Evolutionary conservation across 106 monocot species (phyloP).

Genomic region (Vanilla planifolia): DNA sequence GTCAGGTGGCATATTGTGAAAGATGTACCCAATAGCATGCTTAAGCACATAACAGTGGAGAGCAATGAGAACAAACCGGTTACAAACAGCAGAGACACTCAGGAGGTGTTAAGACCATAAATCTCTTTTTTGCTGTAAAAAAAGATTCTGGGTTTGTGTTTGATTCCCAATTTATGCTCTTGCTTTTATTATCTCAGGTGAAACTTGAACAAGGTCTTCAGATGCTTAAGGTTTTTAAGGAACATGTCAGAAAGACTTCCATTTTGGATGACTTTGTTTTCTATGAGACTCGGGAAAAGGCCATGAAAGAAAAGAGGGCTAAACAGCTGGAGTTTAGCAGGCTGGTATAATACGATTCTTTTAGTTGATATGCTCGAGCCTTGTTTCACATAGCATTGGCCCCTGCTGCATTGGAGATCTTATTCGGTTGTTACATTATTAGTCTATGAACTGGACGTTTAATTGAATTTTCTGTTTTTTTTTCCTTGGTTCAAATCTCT

Average conservation of each 20-base stretch:
- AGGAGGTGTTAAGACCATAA: conserved; percentile 37
- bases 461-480: no score
- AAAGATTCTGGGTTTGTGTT: not conserved
- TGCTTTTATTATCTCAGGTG: conserved; percentile 34
- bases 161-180: not conserved
- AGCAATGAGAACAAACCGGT: conserved; percentile 98
- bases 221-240: conserved; percentile 78
- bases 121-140: not conserved
- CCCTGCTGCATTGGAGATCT: no score
- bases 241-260: conserved; percentile 63
- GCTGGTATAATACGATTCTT: conserved; percentile 40
- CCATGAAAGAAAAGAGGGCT: conserved; percentile 59
- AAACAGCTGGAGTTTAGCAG: conserved; percentile 69
- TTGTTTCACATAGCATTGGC: no score
- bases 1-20: conserved; percentile 90
- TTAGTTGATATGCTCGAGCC: not conserved
- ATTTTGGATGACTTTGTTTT: conserved; percentile 81
- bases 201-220: conserved; percentile 73
- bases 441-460: no score
- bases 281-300: conserved; percentile 74
- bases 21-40: conserved; percentile 68
- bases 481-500: no score
- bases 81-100: conserved; percentile 85
- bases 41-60: conserved; percentile 74
- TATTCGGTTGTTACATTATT: no score